Conservation (phyloP, 305 asterid species). For the Fraxinus latifolia region DNA sequence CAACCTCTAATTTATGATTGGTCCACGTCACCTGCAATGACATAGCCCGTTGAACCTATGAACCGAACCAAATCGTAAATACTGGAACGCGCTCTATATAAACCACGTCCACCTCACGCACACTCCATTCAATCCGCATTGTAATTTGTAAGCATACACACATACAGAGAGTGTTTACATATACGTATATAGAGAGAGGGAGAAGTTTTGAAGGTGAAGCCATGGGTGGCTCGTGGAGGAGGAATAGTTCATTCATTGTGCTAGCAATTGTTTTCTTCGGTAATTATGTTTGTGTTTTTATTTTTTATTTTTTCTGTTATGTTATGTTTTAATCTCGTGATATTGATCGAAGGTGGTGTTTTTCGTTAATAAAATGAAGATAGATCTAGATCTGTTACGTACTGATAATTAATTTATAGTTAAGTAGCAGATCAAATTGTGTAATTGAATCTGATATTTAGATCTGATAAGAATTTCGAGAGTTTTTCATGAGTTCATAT, state of each 20-base stretch:
- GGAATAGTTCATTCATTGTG: constrained; percentile 23
- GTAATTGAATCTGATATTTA: not conserved
- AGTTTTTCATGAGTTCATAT: not conserved
- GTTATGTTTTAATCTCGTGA: not conserved
- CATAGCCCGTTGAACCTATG: constrained; percentile 9
- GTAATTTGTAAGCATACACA: not conserved
- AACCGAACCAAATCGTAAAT: not conserved
- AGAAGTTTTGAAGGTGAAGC: constrained; percentile 12
- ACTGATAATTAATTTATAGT: not conserved
- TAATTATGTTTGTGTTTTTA: not conserved
- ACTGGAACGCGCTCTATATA: not conserved
- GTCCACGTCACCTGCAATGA: constrained; percentile 36
- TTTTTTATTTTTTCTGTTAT: not conserved
- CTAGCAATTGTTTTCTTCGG: constrained; percentile 37
- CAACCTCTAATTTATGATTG: constrained; percentile 19
- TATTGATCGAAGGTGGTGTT: not conserved
- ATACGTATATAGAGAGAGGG: not conserved
- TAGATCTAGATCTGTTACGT: not conserved
- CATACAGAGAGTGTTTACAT: not conserved
- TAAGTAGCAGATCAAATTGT: not conserved
- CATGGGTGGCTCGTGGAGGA: constrained; percentile 26
- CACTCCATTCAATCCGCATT: not conserved
- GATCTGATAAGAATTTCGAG: not conserved
- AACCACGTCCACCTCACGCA: not conserved
- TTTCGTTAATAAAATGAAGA: not conserved